Base-by-base conservation (phyloP, 2,329 filamentous ascomycete genomes). In the Dactylonectria estremocensis region DNA sequence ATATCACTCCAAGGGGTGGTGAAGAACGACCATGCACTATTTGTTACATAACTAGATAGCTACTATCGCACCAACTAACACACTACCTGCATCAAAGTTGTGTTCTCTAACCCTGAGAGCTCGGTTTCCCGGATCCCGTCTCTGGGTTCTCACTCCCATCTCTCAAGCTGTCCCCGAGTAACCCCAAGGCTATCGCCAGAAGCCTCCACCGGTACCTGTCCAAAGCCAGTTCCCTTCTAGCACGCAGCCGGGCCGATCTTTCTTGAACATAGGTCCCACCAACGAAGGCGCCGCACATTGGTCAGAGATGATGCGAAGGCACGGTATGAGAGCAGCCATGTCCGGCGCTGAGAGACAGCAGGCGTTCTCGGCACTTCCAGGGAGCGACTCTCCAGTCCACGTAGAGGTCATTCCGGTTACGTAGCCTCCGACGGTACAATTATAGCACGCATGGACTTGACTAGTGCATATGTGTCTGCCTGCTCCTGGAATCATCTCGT, bases 1-100 rank as follows among this genome's bases (percentile, higher is more conserved):
- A 66, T 83, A 83, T 71, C 81, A 83, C 75, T 82, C 81, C 66
- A 83, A 83, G 76, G 81, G 81, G 46, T 83, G 82, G 82, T 83
- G 74, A 77, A 72, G 55, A 70, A 69, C 55, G 18, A 63, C 45
- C n/a, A 68, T 20, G 57, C 28, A 58, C 16, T n/a, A n/a, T n/a
- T n/a, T n/a, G n/a, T n/a, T n/a, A n/a, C n/a, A n/a, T n/a, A n/a
- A n/a, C n/a, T n/a, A n/a, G n/a, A n/a, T n/a, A n/a, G n/a, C n/a
- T n/a, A n/a, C n/a, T n/a, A n/a, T n/a, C n/a, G n/a, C n/a, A n/a
- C n/a, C n/a, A n/a, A n/a, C n/a, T n/a, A n/a, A n/a, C n/a, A n/a
- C n/a, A n/a, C n/a, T n/a, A n/a, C n/a, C n/a, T n/a, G n/a, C n/a
- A n/a, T n/a, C n/a, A n/a, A n/a, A n/a, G n/a, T n/a, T n/a, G n/a